Evolutionary conservation across 202 grass and related monocot genomes (phyloP), one percentile per base, ranked within the genome.

Genomic region (Bolboschoenoplectus hybrid): DNA sequence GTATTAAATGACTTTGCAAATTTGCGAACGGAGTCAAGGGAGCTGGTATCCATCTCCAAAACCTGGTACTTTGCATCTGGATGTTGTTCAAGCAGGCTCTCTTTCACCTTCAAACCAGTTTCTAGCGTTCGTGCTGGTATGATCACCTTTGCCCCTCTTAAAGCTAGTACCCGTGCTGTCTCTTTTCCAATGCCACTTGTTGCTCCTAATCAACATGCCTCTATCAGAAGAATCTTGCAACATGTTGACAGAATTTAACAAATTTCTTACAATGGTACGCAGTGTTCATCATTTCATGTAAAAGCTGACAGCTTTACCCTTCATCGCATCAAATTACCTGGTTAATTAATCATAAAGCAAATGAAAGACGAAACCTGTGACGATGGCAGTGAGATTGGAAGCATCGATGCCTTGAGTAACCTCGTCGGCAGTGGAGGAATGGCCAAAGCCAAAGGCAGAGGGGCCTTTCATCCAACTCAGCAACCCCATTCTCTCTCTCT

Each of bases 111-210:
- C 41, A 86, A n/a, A 38, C 97, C 93, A 13, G 89, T 91, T 73
- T 92, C 93, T 58, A 98, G 35, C 2, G 85, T 94, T 82, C 97
- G 84, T 40, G 92, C 83, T 63, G 89, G 86, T 87, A 98, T 98
- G 52, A 98, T 90, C 26, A 96, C 93, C 17, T 94, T 85, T 5
- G 91, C 92, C 65, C 95, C 95, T 89, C 95, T 87, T 47, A 91
- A 57, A 8, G 95, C 92, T n/a, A 98, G 71, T 14, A 96, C 92
- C 82, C 92, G 89, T 0, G 93, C 92, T 4, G 97, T 94, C 83
- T 96, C 97, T 86, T 84, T 96, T 20, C 97, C 97, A 10, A 98
- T 94, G 7, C 96, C 93, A 90, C 85, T 98, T 13, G 93, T 98
- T 67, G 91, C 93, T 64, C 93, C 96, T 98, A 83, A 45, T 60